Evolutionary conservation across 192 early-diverging fungal species (phyloP), one percentile per base, ranked within the genome.

Genomic region (Endogone sp.): DNA sequence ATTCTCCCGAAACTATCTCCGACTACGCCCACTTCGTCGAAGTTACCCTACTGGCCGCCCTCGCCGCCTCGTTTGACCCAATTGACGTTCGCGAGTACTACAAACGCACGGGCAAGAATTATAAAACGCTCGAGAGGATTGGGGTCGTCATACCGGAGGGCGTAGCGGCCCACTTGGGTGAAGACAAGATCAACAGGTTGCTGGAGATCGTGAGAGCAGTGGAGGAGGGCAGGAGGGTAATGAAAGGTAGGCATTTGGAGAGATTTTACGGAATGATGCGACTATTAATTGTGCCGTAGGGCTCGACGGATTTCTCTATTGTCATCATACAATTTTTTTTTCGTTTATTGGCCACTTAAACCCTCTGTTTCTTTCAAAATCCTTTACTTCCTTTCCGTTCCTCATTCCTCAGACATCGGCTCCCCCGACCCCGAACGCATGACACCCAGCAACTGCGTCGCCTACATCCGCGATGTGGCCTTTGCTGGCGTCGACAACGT

Each of bases 401-500:
- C 64, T 44, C 16, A 23, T 8, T 30, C 37, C 23, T 24, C 81
- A 77, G 94, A 95, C 79, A 88, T 95, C 64, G 92, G 92, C 65
- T 89, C 88, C 60, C 89, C 89, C 59, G 92, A 91, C 75, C 90
- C 92, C 22, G 93, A 95, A 73, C 85, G 91, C n/a, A 93, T 94
- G 92, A 87, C 93, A 10, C 94, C 94, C 20, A 81, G 87, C 67
- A 82, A 79, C 25, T 88, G 90, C 64, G 87, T 88, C 3, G 81
- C 88, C 62, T 88, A 89, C 69, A 85, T 95, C 56, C 61, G 82
- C 64, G 74, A 84, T 23, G 59, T 27, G n/a, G 81, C 85, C n/a
- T 91, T 92, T 68, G 79, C 85, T 55, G 71, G 69, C 29, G 56
- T 83, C 21, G 71, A 79, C 0, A 79, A 75, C 8, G 79, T 95